A percentile compares a stretch with the other conserved stretches of the same genome.
These are phyloP conservation scores for Scalesia atractyloides DNA, from an alignment of 129 eudicot genomes.

Conservation along the genomic window DNA sequence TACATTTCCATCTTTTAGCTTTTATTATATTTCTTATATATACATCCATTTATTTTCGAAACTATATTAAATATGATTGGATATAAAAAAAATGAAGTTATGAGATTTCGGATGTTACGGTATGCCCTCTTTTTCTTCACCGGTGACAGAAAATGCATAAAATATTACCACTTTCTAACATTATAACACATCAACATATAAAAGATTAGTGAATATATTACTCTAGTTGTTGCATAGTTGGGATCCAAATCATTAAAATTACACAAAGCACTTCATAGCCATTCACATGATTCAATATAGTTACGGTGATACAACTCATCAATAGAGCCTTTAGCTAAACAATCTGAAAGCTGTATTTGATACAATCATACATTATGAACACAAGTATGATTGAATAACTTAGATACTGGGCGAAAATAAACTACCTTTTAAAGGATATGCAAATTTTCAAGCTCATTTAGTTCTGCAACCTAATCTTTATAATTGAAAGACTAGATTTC, in stretches of 20 bases:
- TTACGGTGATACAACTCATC: constrained; percentile 65
- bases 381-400: constrained; percentile 1
- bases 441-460: constrained; percentile 74
- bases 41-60: too few species aligned
- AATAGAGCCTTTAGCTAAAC: constrained; percentile 71
- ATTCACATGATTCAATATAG: constrained; percentile 82
- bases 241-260: constrained; percentile 72
- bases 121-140: constrained; percentile 84
- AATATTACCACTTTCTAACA: constrained; percentile 16
- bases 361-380: constrained; percentile 7
- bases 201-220: constrained; percentile 50
- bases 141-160: constrained; percentile 34
- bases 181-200: background rate
- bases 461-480: constrained; percentile 64
- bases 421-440: constrained; percentile 79
- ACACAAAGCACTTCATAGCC: constrained; percentile 63
- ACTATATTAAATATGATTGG: too few species aligned
- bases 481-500: constrained; percentile 84
- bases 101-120: constrained; percentile 74
- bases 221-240: constrained; percentile 55
- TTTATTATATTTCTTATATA: too few species aligned
- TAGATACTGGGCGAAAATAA: too few species aligned
- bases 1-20: too few species aligned
- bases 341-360: constrained; percentile 59
- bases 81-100: too few species aligned